phyloP scores from a whole-genome alignment of 164 flowering plant genomes.

The Warburgia ugandensis region DNA sequence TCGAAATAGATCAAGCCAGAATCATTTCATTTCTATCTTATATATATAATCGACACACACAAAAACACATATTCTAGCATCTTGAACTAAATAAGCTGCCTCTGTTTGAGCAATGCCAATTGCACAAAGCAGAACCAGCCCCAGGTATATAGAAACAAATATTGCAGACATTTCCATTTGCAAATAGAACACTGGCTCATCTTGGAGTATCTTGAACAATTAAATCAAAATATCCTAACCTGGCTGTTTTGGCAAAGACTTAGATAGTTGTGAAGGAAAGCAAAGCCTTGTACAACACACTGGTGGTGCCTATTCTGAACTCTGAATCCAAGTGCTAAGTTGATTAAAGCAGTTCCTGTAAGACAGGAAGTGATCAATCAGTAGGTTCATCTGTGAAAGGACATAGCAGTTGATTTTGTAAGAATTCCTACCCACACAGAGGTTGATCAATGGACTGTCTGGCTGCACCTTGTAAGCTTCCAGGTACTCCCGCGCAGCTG shows the following conservation, averaged over 20 bases:
- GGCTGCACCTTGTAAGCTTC: constrained; percentile 78
- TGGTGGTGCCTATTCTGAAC: constrained; percentile 73
- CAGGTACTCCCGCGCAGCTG: constrained; percentile 79
- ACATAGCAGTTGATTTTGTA: too few relatives aligned
- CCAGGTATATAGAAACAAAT: background rate
- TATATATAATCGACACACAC: too few relatives aligned
- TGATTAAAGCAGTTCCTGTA: constrained; percentile 77
- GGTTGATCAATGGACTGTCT: constrained; percentile 75
- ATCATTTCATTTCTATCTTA: too few relatives aligned
- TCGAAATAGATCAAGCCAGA: too few relatives aligned
- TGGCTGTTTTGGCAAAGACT: constrained; percentile 56
- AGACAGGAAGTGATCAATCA: background rate
- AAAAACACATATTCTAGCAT: background rate
- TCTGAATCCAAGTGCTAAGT: constrained; percentile 72
- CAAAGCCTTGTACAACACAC: constrained; percentile 69
- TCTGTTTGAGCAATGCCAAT: too few relatives aligned
- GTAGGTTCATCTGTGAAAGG: too few relatives aligned
- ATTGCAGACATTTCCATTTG: background rate
- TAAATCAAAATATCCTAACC: constrained; percentile 30
- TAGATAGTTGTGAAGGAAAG: constrained; percentile 69
- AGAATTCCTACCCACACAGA: constrained; percentile 89
- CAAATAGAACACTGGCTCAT: too few relatives aligned
- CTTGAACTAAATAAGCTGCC: background rate
- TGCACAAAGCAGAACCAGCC: too few relatives aligned
- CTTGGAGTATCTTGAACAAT: too few relatives aligned